Base-by-base conservation (phyloP, 2,329 filamentous ascomycete species). In the Nannizziopsis barbatae region DNA sequence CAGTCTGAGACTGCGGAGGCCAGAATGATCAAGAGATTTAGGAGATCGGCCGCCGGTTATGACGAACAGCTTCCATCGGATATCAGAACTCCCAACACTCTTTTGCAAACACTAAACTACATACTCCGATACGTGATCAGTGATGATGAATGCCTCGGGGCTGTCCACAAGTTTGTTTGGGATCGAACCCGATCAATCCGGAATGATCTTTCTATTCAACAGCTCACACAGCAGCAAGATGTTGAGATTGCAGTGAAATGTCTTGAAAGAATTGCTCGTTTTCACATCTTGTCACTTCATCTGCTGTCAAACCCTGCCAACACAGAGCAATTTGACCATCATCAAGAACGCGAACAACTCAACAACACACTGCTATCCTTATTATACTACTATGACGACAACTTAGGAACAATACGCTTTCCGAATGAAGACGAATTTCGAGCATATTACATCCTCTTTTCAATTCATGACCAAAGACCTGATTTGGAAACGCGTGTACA, bases 171-270 rank as follows among this genome's bases (percentile, higher is more conserved):
- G 52, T 83, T 81, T 60, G 71, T 82, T 20, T 83, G 79, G 79
- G 79, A 82, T 58, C 72, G 79, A 14, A 81, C 78, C 31, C 71
- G 79, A 41, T 78, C 76, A 4, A 75, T 83, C 50, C 73, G 79
- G 36, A 82, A 81, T 57, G 79, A 83, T 58, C 77, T 81, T 44
- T 77, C 76, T 2, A 79, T 81, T 15, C 77, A 81, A 59, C 74
- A 77, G 56, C 64, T 80, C 50, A 74, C 72, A 6, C 75, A 73
- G 52, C 61, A 66, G n/a, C 65, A 70, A n/a, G 74, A 81, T 57
- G 70, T 81, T 32, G 63, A 66, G 41, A 70, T 75, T 15, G 75
- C 77, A 3, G 74, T 82, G 5, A 74, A 75, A 17, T 81, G 77
- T 55, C 73, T 77, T 42, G 79, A 83, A 59, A 70, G 75, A 36